These are phyloP conservation scores for Avicennia marina DNA, from an alignment of 257 asterid genomes.

Conservation along the genomic window DNA sequence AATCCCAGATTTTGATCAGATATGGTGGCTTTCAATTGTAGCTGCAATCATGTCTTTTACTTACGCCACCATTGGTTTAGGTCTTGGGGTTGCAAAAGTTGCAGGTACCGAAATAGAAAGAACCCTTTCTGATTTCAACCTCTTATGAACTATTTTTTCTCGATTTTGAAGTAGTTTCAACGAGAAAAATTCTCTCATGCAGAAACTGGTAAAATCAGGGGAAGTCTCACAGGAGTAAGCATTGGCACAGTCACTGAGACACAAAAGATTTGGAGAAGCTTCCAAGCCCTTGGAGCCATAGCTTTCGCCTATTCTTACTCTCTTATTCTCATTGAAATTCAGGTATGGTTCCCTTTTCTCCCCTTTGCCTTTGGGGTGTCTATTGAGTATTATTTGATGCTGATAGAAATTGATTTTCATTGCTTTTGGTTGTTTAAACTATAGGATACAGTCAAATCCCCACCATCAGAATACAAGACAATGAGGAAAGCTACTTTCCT, in stretches of 20 bases:
- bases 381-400: neutral
- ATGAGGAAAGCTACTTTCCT: slow-evolving; percentile 52
- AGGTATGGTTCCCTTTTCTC: slow-evolving; percentile 20
- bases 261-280: slow-evolving; percentile 52
- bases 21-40: slow-evolving; percentile 69
- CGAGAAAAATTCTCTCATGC: neutral
- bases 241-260: slow-evolving; percentile 36
- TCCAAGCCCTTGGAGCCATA: slow-evolving; percentile 59
- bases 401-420: too few relatives aligned
- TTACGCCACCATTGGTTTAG: slow-evolving; percentile 61
- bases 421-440: neutral
- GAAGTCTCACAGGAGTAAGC: slow-evolving; percentile 56
- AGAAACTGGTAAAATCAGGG: slow-evolving; percentile 45
- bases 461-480: slow-evolving; percentile 50
- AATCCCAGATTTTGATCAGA: slow-evolving; percentile 72
- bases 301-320: slow-evolving; percentile 71
- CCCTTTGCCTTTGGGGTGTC: neutral
- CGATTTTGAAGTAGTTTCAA: neutral
- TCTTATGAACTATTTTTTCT: neutral
- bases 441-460: slow-evolving; percentile 55
- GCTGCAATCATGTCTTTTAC: slow-evolving; percentile 81
- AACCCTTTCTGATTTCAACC: neutral
- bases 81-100: slow-evolving; percentile 60
- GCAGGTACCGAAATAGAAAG: slow-evolving; percentile 27
- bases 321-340: slow-evolving; percentile 50